phyloP scores from a whole-genome alignment of 805 yeast genomes.

The Schwanniomyces sp. region DNA sequence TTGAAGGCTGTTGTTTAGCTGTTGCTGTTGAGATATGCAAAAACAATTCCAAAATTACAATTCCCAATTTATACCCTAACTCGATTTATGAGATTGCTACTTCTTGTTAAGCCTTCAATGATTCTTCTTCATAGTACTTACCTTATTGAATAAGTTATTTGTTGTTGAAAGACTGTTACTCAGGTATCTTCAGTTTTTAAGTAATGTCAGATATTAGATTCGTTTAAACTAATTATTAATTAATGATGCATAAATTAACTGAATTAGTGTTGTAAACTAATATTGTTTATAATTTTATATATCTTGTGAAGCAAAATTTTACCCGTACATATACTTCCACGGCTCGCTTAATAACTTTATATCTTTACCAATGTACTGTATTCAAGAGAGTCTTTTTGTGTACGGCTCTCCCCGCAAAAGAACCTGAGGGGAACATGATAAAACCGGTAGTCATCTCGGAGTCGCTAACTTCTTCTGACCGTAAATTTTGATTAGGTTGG shows the following conservation, averaged over 20 bases:
- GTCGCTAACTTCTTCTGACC: background rate
- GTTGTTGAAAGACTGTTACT: background rate
- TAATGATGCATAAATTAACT: background rate
- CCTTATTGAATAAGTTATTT: background rate
- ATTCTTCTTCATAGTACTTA: too few species aligned
- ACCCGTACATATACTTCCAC: background rate
- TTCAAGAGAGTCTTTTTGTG: background rate
- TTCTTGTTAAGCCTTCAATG: too few species aligned
- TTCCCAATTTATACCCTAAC: too few species aligned
- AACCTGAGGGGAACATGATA: background rate
- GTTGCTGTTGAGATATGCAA: too few species aligned
- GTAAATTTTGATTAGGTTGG: background rate
- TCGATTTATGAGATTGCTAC: too few species aligned
- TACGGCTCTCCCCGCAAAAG: constrained; percentile 1
- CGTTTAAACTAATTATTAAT: background rate
- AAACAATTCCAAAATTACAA: too few species aligned
- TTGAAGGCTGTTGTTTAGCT: background rate
- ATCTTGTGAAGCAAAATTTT: background rate
- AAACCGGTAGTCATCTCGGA: background rate
- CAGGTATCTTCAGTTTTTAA: background rate
- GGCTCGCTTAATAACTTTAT: background rate
- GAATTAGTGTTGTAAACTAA: background rate
- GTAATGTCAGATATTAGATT: background rate
- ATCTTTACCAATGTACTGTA: background rate
- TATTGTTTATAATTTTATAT: background rate